phyloP scores from a whole-genome alignment of 148 eudicot species.

The Tetragonia tetragonoides region DNA sequence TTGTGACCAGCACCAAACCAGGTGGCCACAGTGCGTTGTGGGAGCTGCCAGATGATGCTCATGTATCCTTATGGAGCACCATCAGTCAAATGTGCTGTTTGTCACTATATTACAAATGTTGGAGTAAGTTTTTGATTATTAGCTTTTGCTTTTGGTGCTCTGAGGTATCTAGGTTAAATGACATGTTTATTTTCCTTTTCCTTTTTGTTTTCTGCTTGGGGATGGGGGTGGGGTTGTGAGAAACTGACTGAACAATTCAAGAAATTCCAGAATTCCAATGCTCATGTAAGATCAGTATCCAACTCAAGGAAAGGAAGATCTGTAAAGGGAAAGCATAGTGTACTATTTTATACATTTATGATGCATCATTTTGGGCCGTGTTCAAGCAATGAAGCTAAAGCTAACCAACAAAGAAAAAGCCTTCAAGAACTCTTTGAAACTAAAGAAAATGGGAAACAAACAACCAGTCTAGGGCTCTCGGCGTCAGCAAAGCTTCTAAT shows the following conservation, averaged over 20 bases:
- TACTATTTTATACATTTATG: no score
- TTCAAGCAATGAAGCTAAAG: neutral
- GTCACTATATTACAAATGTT: conserved; percentile 72
- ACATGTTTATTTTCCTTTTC: neutral
- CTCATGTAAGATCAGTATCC: no score
- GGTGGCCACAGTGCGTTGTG: conserved; percentile 75
- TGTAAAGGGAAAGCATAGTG: no score
- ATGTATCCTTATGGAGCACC: conserved; percentile 93
- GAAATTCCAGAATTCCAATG: no score
- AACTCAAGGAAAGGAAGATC: no score
- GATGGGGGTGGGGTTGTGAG: neutral
- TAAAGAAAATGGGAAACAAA: neutral
- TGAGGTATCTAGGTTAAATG: neutral
- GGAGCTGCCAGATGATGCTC: conserved; percentile 64
- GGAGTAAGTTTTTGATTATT: conserved; percentile 48
- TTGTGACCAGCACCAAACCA: conserved; percentile 48
- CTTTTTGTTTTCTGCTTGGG: neutral
- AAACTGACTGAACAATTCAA: no score
- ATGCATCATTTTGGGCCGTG: no score
- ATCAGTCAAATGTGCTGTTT: conserved; percentile 90
- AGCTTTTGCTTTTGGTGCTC: neutral
- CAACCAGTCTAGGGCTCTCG: neutral
- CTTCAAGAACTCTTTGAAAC: neutral
- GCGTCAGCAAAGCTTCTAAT: neutral
- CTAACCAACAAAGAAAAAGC: neutral